Evolutionary conservation across 495 filamentous ascomycete species (phyloP).

Genomic region (Aspergillus indologenus): DNA sequence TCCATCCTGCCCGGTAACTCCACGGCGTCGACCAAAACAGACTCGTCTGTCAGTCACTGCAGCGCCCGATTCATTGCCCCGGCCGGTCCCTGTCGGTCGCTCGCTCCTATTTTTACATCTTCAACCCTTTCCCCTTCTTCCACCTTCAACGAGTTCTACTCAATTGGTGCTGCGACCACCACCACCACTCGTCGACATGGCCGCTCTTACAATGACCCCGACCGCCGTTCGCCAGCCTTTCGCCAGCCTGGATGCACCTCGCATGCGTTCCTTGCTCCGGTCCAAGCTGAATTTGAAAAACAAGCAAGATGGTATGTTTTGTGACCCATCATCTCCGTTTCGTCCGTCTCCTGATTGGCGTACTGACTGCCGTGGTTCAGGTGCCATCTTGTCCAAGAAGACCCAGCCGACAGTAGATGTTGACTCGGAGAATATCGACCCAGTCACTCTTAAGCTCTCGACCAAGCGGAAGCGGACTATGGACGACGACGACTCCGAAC

Average conservation of each 20-base stretch:
- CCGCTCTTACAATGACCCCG: conserved; percentile 42
- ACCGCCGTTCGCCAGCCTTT: conserved; percentile 42
- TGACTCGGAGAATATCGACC: conserved; percentile 82
- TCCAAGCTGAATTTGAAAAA: conserved; percentile 51
- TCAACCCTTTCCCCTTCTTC: neutral
- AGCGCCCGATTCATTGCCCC: neutral
- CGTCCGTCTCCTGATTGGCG: conserved; percentile 7
- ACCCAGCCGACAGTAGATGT: conserved; percentile 48
- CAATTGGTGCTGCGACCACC: neutral
- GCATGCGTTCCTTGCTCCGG: conserved; percentile 43
- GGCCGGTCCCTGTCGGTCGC: too few relatives aligned
- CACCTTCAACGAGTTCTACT: neutral
- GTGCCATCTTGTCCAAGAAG: conserved; percentile 27
- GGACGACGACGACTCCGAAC: conserved; percentile 48
- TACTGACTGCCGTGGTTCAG: conserved; percentile 13
- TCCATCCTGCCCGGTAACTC: conserved; percentile 11
- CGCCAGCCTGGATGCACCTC: conserved; percentile 39
- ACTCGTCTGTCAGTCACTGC: conserved; percentile 14
- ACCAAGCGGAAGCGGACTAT: conserved; percentile 61
- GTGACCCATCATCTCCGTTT: neutral
- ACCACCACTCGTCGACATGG: conserved; percentile 27
- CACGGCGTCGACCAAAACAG: conserved; percentile 25
- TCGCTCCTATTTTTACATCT: neutral
- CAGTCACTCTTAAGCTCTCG: conserved; percentile 56
- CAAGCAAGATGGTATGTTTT: conserved; percentile 52